Percentiles rank a stretch among this genome's conserved stretches.
Conservation (phyloP, 805 yeast genomes). For the Lachancea sp. region DNA sequence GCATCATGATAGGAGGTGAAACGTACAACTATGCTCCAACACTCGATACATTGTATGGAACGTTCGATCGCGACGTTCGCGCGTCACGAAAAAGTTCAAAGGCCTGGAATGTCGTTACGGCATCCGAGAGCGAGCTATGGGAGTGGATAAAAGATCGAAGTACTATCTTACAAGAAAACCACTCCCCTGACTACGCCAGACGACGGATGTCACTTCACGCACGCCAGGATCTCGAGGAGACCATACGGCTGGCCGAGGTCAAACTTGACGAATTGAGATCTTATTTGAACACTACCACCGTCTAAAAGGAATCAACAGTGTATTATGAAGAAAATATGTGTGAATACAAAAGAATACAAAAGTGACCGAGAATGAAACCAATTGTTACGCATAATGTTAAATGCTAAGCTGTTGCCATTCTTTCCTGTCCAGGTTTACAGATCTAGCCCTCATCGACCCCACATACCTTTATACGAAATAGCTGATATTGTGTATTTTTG, state of each 20-base stretch:
- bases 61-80: slow-evolving; percentile 24
- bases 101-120: slow-evolving; percentile 27
- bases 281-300: neutral
- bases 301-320: neutral
- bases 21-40: slow-evolving; percentile 39
- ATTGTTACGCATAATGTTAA: no score
- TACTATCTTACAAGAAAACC: slow-evolving; percentile 10
- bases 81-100: slow-evolving; percentile 7
- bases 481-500: no score
- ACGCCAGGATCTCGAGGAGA: slow-evolving; percentile 23
- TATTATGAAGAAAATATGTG: no score
- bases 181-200: slow-evolving; percentile 1
- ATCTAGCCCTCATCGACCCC: no score
- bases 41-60: slow-evolving; percentile 31
- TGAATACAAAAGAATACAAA: no score
- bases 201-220: slow-evolving; percentile 10
- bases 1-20: slow-evolving; percentile 30
- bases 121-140: slow-evolving; percentile 62
- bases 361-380: no score
- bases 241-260: slow-evolving; percentile 23
- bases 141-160: slow-evolving; percentile 56
- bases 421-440: no score
- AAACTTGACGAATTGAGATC: slow-evolving; percentile 24
- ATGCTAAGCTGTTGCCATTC: no score
- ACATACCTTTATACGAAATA: no score